These are phyloP conservation scores for Sporisorium scitamineum DNA, from an alignment of 1,284 basidiomycete species.

Conservation along the genomic window DNA sequence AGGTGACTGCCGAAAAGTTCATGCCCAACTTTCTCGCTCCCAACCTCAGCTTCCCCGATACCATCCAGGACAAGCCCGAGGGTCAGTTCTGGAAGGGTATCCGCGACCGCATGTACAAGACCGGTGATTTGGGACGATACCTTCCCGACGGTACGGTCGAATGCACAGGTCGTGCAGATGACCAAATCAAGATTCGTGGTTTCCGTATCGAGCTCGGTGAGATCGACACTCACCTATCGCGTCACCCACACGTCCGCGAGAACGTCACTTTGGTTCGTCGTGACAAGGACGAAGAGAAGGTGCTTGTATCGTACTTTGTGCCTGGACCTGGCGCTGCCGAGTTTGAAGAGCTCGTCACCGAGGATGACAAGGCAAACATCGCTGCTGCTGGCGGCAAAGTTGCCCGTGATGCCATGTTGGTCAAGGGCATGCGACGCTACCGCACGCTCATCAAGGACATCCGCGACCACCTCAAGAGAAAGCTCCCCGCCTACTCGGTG, in stretches of 20 bases:
- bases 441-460: conserved; percentile 86
- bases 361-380: conserved; percentile 69
- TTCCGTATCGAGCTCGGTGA: conserved; percentile 99
- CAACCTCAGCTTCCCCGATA: conserved; percentile 58
- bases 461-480: conserved; percentile 95
- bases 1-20: conserved; percentile 79
- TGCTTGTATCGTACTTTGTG: conserved; percentile 98
- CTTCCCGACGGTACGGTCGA: conserved; percentile 93
- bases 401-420: conserved; percentile 50
- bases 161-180: conserved; percentile 96
- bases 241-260: conserved; percentile 92
- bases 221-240: conserved; percentile 95
- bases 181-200: conserved; percentile 99
- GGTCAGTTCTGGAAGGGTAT: conserved; percentile 86
- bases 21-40: conserved; percentile 67
- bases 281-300: conserved; percentile 99
- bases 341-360: conserved; percentile 77
- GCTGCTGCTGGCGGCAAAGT: conserved; percentile 38
- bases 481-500: conserved; percentile 79
- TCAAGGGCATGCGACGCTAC: conserved; percentile 65
- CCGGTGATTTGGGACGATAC: conserved; percentile 95
- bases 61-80: conserved; percentile 59
- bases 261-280: conserved; percentile 96
- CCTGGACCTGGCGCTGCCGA: conserved; percentile 79
- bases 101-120: conserved; percentile 96